phyloP scores from a whole-genome alignment of 1,139 yeast species.

The Dujonia santamariae region DNA sequence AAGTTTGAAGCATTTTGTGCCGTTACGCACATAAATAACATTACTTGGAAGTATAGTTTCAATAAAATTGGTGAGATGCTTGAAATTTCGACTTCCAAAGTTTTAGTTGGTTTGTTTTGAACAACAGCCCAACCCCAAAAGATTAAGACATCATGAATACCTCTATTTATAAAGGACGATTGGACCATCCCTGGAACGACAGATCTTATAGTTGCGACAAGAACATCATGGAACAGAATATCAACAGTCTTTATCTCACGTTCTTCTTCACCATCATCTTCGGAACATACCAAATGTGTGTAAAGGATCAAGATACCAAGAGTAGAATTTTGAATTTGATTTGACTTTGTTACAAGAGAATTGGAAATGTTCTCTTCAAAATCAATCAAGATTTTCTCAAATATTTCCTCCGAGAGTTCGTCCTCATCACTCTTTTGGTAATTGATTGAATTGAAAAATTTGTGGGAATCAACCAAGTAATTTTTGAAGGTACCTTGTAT shows the following conservation, averaged over 20 bases:
- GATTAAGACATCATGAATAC: conserved; percentile 27
- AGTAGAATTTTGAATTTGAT: conserved; percentile 25
- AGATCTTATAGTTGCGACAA: conserved; percentile 30
- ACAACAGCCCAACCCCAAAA: conserved; percentile 44
- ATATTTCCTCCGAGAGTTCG: conserved; percentile 27
- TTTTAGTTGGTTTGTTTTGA: conserved; percentile 17
- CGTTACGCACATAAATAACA: conserved; percentile 23
- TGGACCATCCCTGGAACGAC: conserved; percentile 38
- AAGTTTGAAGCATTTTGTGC: conserved; percentile 14
- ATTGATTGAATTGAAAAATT: conserved; percentile 24
- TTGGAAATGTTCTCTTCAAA: conserved; percentile 28
- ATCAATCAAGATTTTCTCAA: conserved; percentile 33
- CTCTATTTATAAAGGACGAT: conserved; percentile 17
- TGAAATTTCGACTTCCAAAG: conserved; percentile 25
- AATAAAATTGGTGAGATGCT: conserved; percentile 30
- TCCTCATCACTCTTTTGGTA: conserved; percentile 21
- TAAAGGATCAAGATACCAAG: conserved; percentile 29
- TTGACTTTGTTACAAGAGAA: conserved; percentile 23
- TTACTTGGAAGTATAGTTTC: conserved; percentile 31
- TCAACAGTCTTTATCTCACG: conserved; percentile 15
- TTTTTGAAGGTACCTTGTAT: conserved; percentile 38
- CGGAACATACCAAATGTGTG: conserved; percentile 19
- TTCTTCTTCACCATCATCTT: no score
- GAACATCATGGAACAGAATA: conserved; percentile 28
- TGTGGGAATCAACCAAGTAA: conserved; percentile 24